Evolutionary conservation across 2,329 filamentous ascomycete genomes (phyloP).

Genomic region (Nothopassalora personata): DNA sequence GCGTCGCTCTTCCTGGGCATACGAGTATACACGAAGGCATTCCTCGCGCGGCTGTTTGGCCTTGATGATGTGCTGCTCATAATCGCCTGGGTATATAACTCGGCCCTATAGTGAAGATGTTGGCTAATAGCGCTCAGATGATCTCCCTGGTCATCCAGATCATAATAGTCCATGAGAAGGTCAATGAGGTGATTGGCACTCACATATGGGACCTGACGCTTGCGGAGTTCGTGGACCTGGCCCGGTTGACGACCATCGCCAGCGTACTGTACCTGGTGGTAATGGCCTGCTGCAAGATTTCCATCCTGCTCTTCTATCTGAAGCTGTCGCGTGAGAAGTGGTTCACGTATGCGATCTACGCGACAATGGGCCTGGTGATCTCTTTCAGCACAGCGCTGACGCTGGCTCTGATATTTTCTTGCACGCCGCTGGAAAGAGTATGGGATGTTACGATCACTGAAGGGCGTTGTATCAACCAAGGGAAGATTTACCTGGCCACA

Average conservation of each 20-base stretch:
- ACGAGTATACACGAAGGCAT: conserved; percentile 15
- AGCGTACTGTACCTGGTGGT: conserved; percentile 9
- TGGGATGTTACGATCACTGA: conserved; percentile 14
- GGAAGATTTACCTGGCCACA: conserved; percentile 12
- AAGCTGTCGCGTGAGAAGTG: conserved; percentile 11
- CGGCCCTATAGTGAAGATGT: too few species aligned
- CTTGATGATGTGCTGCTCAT: conserved; percentile 13
- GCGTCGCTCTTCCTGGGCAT: conserved; percentile 11
- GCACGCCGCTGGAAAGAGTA: conserved; percentile 8
- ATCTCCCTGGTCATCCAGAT: conserved; percentile 13
- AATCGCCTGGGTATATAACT: conserved; percentile 9
- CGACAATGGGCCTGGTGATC: conserved; percentile 7
- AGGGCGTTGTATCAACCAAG: conserved; percentile 11
- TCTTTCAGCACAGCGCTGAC: conserved; percentile 7
- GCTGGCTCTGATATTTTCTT: conserved; percentile 12
- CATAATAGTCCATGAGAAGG: conserved; percentile 6
- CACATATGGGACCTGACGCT: conserved; percentile 13
- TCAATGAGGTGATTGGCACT: conserved; percentile 4
- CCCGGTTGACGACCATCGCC: conserved; percentile 6
- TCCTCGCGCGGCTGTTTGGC: conserved; percentile 13
- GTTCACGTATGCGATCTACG: conserved; percentile 12
- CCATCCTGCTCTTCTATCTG: conserved; percentile 13
- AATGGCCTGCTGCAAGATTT: conserved; percentile 15
- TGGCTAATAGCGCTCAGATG: neutral
- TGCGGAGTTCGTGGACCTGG: neutral